Evolutionary conservation across 768 basidiomycete genomes (phyloP), one percentile per base, ranked within the genome.

Genomic region (Tricholoma flavovirens): DNA sequence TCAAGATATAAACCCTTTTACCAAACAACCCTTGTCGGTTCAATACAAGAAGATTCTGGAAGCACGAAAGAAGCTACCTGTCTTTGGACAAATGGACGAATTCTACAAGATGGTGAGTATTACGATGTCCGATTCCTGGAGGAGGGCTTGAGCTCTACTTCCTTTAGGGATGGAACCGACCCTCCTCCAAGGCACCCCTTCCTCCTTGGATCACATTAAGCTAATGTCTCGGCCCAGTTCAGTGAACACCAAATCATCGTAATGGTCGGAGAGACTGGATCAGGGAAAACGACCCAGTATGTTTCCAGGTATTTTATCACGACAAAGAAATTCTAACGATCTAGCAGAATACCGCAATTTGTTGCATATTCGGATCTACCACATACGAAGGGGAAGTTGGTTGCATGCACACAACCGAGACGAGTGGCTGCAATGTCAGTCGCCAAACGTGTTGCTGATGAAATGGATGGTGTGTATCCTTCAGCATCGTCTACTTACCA

Each of bases 341-440:
- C 55, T 59, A 59, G 29, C 64, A 93, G 93, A 74, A 97, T 98
- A 66, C 96, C 96, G 1, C 96, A 98, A 70, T 97, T 98, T 64
- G 94, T 95, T 42, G 89, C 87, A 45, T 98, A 86, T 69, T 92
- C 92, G 3, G 96, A 98, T 71, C 71, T 97, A 30, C 94, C 95
- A 0, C 94, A 98, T 67, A 83, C 86, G 5, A 88, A 83, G 69
- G 87, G 91, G 35, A 97, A 93, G 70, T 73, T 98, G 63, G 87
- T 99, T 3, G 96, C 96, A 0, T 99, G 96, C 65, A 99, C 96
- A 2, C 96, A 99, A 67, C 96, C 96, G 1, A 80, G 96, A 63
- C 82, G 96, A 75, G 93, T 99, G 3, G 94, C 96, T 10, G 94
- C 96, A 8, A 98, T 97, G 93, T 93, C 90, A 14, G 96, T 98